A percentile compares a stretch with the other conserved stretches of the same genome.
These are phyloP conservation scores for Exophiala sideris DNA, from an alignment of 2,329 filamentous ascomycete species.

Conservation along the genomic window DNA sequence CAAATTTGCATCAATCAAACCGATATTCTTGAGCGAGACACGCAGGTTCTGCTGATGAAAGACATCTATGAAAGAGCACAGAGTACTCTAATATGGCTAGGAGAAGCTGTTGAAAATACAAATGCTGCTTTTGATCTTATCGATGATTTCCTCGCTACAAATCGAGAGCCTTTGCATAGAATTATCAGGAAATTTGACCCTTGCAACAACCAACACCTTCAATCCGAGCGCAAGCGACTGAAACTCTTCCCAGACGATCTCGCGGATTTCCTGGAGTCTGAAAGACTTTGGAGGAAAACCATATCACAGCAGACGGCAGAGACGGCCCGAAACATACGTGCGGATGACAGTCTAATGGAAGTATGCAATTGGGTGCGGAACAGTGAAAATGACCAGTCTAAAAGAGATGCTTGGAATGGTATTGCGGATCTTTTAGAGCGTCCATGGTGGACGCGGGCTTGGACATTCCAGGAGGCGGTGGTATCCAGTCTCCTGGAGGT, in stretches of 20 bases:
- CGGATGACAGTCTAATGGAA: too few relatives aligned
- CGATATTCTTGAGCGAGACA: conserved; percentile 20
- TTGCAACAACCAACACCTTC: neutral
- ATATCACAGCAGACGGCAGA: too few relatives aligned
- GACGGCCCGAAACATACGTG: too few relatives aligned
- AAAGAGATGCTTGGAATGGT: neutral
- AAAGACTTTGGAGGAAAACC: neutral
- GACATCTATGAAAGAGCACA: neutral
- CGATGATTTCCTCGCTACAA: neutral
- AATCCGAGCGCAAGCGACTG: neutral
- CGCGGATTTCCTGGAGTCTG: neutral
- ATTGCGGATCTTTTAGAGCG: neutral
- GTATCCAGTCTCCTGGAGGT: neutral
- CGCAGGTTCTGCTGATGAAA: neutral
- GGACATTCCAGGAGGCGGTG: neutral
- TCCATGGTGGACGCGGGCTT: neutral
- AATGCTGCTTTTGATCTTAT: neutral
- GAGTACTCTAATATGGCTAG: neutral
- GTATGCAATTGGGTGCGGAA: too few relatives aligned
- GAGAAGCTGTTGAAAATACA: neutral
- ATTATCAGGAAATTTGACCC: too few relatives aligned
- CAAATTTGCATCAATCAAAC: conserved; percentile 26
- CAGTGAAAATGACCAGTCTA: too few relatives aligned
- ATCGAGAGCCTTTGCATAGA: neutral
- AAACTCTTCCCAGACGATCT: neutral